phyloP scores from a whole-genome alignment of 2,329 filamentous ascomycete genomes.

The Sphaerulina populicola region DNA sequence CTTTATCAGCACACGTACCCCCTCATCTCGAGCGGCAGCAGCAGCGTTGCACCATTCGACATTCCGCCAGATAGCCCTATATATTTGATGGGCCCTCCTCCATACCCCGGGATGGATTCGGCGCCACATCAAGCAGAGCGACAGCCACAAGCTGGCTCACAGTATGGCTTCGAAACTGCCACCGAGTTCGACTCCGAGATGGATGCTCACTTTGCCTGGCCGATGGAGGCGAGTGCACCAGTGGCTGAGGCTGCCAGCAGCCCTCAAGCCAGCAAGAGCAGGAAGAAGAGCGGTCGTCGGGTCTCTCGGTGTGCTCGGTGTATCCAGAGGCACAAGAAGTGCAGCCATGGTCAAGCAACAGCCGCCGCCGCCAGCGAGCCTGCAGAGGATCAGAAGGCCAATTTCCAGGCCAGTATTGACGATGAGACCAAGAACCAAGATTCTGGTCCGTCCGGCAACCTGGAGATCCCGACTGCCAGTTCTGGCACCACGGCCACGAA shows the following conservation, averaged over 20 bases:
- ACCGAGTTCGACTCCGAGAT: background rate
- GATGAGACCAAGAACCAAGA: background rate
- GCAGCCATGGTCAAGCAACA: background rate
- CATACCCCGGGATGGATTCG: background rate
- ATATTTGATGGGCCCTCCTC: background rate
- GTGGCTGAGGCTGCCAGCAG: no score
- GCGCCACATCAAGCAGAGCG: no score
- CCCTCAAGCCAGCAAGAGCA: no score
- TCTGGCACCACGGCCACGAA: background rate
- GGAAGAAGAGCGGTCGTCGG: no score
- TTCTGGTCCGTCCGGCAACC: background rate
- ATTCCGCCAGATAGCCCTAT: background rate
- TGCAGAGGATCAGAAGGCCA: background rate
- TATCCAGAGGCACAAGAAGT: slow-evolving; percentile 1
- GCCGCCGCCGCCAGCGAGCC: no score
- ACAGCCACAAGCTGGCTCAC: background rate
- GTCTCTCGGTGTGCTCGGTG: background rate
- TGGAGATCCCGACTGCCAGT: background rate
- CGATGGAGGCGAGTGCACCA: no score
- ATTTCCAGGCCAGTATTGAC: slow-evolving; percentile 1
- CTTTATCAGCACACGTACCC: background rate
- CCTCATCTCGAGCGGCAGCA: background rate
- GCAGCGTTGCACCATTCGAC: no score
- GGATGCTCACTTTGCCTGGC: no score
- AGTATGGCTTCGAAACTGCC: background rate